Percentiles rank a stretch among this genome's conserved stretches.
Evolutionary conservation across 768 basidiomycete species (phyloP).

Genomic region (Naganishia onofrii): DNA sequence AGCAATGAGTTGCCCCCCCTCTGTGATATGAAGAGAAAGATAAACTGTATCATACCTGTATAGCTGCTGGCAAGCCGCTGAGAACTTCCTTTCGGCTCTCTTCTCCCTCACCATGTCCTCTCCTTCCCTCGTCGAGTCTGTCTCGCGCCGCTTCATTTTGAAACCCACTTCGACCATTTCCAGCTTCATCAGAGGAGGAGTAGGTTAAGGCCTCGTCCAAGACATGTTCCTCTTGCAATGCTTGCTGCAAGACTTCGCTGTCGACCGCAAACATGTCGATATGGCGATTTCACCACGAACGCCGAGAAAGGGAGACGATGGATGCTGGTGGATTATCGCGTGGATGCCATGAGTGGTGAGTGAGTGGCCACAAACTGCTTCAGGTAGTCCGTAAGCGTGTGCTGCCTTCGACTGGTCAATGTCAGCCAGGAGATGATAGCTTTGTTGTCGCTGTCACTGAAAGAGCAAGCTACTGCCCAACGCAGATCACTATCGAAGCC

Average conservation of each 20-base stretch:
- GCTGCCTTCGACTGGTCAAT: too few species aligned
- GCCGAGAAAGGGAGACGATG: not conserved
- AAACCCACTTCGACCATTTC: not conserved
- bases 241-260: constrained; percentile 15
- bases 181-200: not conserved
- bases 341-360: not conserved
- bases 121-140: not conserved
- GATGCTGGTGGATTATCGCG: not conserved
- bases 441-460: constrained; percentile 55
- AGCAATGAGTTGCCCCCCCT: not conserved
- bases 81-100: not conserved
- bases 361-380: not conserved
- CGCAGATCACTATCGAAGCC: not conserved
- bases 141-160: not conserved
- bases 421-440: constrained; percentile 76
- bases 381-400: not conserved
- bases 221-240: not conserved
- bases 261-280: constrained; percentile 17
- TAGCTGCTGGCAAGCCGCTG: not conserved
- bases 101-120: not conserved
- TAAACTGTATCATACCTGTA: not conserved
- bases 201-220: not conserved
- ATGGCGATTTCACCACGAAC: not conserved
- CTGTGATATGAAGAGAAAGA: not conserved
- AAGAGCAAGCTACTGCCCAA: not conserved